phyloP scores from a whole-genome alignment of 306 rosid genomes.

The Canavalia ensiformis region DNA sequence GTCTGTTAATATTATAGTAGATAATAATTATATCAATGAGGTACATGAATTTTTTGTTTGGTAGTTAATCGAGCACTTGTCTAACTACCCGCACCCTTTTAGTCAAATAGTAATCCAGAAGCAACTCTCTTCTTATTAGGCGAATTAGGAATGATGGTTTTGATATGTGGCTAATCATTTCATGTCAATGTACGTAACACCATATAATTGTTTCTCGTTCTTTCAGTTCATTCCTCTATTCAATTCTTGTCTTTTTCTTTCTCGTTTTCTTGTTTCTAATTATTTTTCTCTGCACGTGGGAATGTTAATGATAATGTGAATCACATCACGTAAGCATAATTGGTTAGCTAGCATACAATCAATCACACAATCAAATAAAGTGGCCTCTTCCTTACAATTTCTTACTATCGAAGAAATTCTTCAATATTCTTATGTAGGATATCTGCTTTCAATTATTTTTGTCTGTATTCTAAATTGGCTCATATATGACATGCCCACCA shows the following conservation, averaged over 20 bases:
- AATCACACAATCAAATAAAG: not conserved
- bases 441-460: constrained; percentile 15
- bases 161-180: constrained; percentile 15
- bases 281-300: not conserved
- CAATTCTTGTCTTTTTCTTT: not conserved
- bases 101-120: not conserved
- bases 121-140: not conserved
- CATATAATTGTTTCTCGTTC: constrained; percentile 23
- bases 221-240: constrained; percentile 15
- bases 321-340: not conserved
- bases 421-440: not conserved
- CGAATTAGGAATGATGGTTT: not conserved
- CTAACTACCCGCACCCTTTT: not conserved
- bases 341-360: not conserved
- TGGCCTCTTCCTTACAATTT: not conserved
- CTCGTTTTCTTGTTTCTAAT: constrained; percentile 4
- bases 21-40: not conserved
- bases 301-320: constrained; percentile 1
- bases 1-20: not conserved
- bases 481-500: no score
- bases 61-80: not conserved
- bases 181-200: not conserved
- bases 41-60: not conserved
- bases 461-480: not conserved
- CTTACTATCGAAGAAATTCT: not conserved